Base-by-base conservation (phyloP, 352 stramenopile species). In the Pythium rhizo-oryzae region DNA sequence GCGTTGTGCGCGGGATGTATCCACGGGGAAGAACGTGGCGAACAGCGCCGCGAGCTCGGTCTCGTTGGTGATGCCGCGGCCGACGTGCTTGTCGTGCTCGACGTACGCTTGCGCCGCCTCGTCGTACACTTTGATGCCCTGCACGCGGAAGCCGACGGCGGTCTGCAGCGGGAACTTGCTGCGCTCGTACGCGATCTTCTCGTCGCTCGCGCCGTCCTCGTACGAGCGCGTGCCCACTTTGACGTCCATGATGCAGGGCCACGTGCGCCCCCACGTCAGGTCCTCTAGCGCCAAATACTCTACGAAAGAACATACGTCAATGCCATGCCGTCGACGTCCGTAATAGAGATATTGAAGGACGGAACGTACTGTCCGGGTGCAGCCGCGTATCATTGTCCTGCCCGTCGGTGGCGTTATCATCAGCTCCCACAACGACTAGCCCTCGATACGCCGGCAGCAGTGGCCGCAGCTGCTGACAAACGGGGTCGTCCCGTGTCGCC, bases 141-240 rank as follows among this genome's bases (percentile, higher is more conserved):
- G 93, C 49, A 99, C 90, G 62, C 97, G 92, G 66, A 99, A 98
- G 2, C 96, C 97, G 49, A 98, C 87, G 19, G 52, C 77, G 63
- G 85, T 78, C 74, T 99, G 96, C 28, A 97, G 72, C 19, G 91
- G 84, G 77, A 98, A 99, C 69, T 99, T 99, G 50, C 77, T 77
- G 58, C 75, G 80, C 72, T 99, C 94, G 65, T 93, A 87, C 18
- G 70, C 76, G 72, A 96, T 90, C 72, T 99, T 99, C 49, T 96
- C 92, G 18, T 77, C 35, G 6, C 87, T 78, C 50, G 94, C 95
- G 58, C 87, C 76, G 30, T 92, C 80, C 70, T 99, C 96, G 71
- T 96, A 99, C n/a, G 96, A 98, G 70, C 90, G 81, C 39, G 84
- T 94, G 50, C 97, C 97, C 69, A 99, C 96, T 81, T 99, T 99